phyloP scores from a whole-genome alignment of 2,329 filamentous ascomycete genomes.

The Aspergillus alliaceus region DNA sequence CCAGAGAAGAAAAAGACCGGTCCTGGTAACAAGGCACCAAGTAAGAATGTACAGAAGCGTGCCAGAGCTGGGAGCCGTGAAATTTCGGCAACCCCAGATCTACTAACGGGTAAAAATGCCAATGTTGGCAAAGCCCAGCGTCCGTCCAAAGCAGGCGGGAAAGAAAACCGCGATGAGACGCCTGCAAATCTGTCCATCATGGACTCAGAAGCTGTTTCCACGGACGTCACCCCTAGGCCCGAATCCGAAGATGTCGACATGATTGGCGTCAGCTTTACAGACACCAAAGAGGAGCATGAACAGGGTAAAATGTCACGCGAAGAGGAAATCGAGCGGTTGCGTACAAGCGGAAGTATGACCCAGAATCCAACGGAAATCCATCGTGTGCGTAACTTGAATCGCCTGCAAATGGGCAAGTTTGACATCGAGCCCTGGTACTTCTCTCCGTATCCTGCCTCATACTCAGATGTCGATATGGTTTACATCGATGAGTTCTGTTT shows the following conservation, averaged over 20 bases:
- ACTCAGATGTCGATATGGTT: slow-evolving; percentile 83
- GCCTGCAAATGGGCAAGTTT: slow-evolving; percentile 87
- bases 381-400: slow-evolving; percentile 89
- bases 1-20: slow-evolving; percentile 79
- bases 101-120: slow-evolving; percentile 48
- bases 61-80: slow-evolving; percentile 52
- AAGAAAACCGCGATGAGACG: slow-evolving; percentile 55
- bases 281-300: slow-evolving; percentile 33
- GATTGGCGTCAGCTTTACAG: slow-evolving; percentile 36
- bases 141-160: slow-evolving; percentile 59
- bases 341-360: slow-evolving; percentile 95
- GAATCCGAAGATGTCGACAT: slow-evolving; percentile 46
- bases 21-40: slow-evolving; percentile 51
- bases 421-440: slow-evolving; percentile 99
- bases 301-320: slow-evolving; percentile 60
- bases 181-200: slow-evolving; percentile 32
- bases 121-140: slow-evolving; percentile 49
- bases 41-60: slow-evolving; percentile 60
- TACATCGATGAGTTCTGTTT: slow-evolving; percentile 98
- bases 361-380: slow-evolving; percentile 97
- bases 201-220: slow-evolving; percentile 37
- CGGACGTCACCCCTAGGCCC: slow-evolving; percentile 40
- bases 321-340: slow-evolving; percentile 93
- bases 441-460: slow-evolving; percentile 89
- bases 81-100: slow-evolving; percentile 57